These are phyloP conservation scores for Marasmius oreades DNA, from an alignment of 1,284 basidiomycete species.

Conservation along the genomic window DNA sequence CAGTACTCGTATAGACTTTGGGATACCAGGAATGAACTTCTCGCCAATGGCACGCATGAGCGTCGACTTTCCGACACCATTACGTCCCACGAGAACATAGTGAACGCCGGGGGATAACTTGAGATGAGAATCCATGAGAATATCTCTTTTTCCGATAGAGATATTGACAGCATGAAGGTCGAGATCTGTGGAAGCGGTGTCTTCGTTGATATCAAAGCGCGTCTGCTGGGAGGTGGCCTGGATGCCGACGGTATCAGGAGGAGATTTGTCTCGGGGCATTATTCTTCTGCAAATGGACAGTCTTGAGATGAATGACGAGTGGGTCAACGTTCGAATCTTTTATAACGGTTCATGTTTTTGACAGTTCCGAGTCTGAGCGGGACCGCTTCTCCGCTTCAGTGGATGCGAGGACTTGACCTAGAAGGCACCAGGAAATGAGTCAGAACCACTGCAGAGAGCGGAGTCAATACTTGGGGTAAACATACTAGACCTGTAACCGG, in stretches of 20 bases:
- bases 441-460: too few species aligned
- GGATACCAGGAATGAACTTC: conserved; percentile 48
- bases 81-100: conserved; percentile 53
- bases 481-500: too few species aligned
- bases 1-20: conserved; percentile 45
- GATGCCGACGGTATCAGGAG: not conserved
- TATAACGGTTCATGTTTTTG: not conserved
- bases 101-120: conserved; percentile 47
- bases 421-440: too few species aligned
- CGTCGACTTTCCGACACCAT: conserved; percentile 59
- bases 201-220: conserved; percentile 44
- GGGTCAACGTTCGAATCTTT: not conserved
- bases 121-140: conserved; percentile 50
- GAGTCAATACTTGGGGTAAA: too few species aligned
- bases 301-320: not conserved
- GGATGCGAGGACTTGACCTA: too few species aligned
- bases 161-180: conserved; percentile 44
- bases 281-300: not conserved
- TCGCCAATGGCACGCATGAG: conserved; percentile 35
- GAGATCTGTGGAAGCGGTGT: conserved; percentile 37
- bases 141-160: conserved; percentile 43
- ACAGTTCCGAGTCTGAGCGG: not conserved
- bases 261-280: not conserved
- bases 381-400: not conserved
- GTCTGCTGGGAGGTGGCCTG: conserved; percentile 16